These are phyloP conservation scores for Cylindrotheca fusiformis DNA, from an alignment of 108 stramenopile genomes.

Conservation along the genomic window DNA sequence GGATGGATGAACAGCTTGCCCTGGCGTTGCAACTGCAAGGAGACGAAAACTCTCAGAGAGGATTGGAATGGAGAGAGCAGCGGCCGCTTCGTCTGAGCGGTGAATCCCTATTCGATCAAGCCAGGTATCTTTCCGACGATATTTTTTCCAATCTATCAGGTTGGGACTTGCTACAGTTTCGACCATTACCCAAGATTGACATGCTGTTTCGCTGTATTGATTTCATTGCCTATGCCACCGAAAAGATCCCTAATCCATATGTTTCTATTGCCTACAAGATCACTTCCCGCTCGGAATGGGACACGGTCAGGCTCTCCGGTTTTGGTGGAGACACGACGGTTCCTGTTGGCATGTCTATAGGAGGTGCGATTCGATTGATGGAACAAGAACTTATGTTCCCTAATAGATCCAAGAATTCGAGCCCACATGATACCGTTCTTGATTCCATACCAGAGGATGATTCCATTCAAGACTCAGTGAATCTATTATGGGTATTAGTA, in stretches of 20 bases:
- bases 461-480: too few species aligned
- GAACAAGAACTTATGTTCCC: too few species aligned
- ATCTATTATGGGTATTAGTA: too few species aligned
- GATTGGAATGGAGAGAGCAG: background rate
- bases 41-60: background rate
- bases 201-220: background rate
- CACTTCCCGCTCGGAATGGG: background rate
- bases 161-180: background rate
- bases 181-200: background rate
- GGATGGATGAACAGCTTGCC: background rate
- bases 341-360: background rate
- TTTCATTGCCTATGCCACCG: background rate
- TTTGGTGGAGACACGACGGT: background rate
- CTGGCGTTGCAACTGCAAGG: background rate
- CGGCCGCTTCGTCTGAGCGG: background rate
- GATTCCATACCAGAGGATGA: too few species aligned
- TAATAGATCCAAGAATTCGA: too few species aligned
- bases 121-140: background rate
- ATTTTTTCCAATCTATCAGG: background rate
- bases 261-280: background rate
- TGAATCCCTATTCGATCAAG: background rate
- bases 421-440: too few species aligned
- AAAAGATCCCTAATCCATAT: background rate
- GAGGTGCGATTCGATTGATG: too few species aligned
- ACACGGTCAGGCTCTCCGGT: background rate